Evolutionary conservation across 345 rosid genomes (phyloP), one percentile per base, ranked within the genome.

Genomic region (Litchi chinensis): DNA sequence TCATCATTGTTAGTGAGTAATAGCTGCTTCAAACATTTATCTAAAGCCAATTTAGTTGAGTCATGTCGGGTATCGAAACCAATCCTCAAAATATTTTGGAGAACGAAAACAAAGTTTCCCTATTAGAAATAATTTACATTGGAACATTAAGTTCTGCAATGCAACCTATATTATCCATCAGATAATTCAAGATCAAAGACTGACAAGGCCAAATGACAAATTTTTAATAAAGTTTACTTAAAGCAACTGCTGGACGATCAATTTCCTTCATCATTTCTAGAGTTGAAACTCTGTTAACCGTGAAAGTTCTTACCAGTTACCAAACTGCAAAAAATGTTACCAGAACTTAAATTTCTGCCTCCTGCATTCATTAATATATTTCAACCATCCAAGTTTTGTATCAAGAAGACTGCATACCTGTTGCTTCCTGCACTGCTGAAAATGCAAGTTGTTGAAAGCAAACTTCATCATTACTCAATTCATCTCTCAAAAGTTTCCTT

Each of bases 371-470:
- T 4, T 48, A 59, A 70, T 41, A 26, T 46, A 56, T 32, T 57
- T 43, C 28, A 71, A 32, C 68, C 26, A 64, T 26, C 68, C 32
- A 74, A 8, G 43, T 10, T 19, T 46, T 32, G 10, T 24, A 50
- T 11, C 46, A 8, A 44, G 60, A 57, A 46, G 43, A 68, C 60
- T 57, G 19, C 71, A 80, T 79, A 88, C 92, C 91, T 67, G 89
- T 73, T 75, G 83, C 86, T 76, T 88, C 93, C 80, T 90, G 76
- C 67, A 95, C 85, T 68, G 93, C 91, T 75, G 81, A 86, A 84
- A 88, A 91, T 26, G 98, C 95, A 86, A 82, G 66, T 70, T 88
- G 84, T 75, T 79, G 87, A 69, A 87, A 79, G 76, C 6, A 16
- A 65, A 40, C 79, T 69, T 91, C 93, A 80, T 90, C 84, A 26